Evolutionary conservation across 1,139 yeast species (phyloP), one percentile per base, ranked within the genome.

Genomic region (Dujonia santamariae): DNA sequence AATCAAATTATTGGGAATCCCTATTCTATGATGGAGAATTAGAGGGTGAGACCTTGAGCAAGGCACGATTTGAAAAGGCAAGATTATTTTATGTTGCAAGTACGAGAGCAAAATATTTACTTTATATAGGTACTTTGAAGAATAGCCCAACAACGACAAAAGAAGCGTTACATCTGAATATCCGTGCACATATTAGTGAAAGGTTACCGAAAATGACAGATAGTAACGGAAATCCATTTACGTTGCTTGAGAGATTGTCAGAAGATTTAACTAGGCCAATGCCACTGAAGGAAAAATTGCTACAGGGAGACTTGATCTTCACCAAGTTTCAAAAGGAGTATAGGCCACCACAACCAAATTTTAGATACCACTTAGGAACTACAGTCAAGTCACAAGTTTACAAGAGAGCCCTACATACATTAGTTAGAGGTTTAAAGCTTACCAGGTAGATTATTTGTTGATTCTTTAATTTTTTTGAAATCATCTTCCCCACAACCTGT

Each of bases 1-100:
- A 30, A 7, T 33, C 37, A 17, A 35, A 47, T 42, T 37, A 41
- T 44, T 50, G 60, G 66, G 44, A 45, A 14, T 37, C 53, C 1
- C 19, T 48, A 4, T n/a, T n/a, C n/a, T n/a, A n/a, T n/a, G n/a
- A n/a, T n/a, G n/a, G n/a, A n/a, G n/a, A n/a, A n/a, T 35, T 43
- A 12, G 14, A 13, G 5, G 29, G 19, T 9, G 19, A 16, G 9
- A 22, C 28, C 23, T 12, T 16, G 6, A 4, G 19, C 4, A 14
- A 12, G 17, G 34, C 24, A 9, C 43, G 11, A 25, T 38, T n/a
- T 7, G 36, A 42, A 7, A 50, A 43, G 19, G 59, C 60, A 9
- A 60, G 79, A 30, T 51, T 76, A 8, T 56, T 74, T 13, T 83
- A 80, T 48, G 88, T 82, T 2, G 90, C 80, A 0, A 56, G 73